phyloP scores from a whole-genome alignment of 768 basidiomycete species.

The Pleurotus citrinopileatus region DNA sequence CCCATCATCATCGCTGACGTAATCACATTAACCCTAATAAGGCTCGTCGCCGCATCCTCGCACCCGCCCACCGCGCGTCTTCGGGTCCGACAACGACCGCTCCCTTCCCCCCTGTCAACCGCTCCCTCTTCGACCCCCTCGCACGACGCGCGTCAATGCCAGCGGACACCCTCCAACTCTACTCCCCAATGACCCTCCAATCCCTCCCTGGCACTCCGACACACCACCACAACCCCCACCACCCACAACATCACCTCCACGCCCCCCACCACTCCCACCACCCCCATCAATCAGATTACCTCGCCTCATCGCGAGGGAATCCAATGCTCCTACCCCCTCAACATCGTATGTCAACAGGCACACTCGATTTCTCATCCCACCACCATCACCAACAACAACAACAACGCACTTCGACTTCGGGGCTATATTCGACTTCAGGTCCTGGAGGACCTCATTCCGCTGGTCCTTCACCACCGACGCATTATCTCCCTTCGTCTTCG shows the following conservation, averaged over 20 bases:
- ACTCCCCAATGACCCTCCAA: constrained; percentile 77
- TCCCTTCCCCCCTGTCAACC: constrained; percentile 59
- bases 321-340: constrained; percentile 40
- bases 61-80: constrained; percentile 75
- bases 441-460: constrained; percentile 41
- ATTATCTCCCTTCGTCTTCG: constrained; percentile 33
- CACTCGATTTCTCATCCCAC: constrained; percentile 28
- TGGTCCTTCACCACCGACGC: constrained; percentile 30
- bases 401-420: neutral
- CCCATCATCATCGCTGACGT: neutral
- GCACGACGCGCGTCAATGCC: constrained; percentile 67
- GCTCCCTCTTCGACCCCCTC: constrained; percentile 39
- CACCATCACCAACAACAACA: neutral
- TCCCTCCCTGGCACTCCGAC: constrained; percentile 41
- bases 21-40: constrained; percentile 20
- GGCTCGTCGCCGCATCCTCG: constrained; percentile 82
- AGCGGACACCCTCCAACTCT: constrained; percentile 69
- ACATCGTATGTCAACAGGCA: constrained; percentile 31
- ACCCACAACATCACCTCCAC: constrained; percentile 32
- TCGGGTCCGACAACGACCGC: constrained; percentile 76
- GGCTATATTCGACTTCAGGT: constrained; percentile 22
- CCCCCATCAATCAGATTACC: constrained; percentile 36
- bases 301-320: constrained; percentile 33
- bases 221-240: constrained; percentile 34
- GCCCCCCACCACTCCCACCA: constrained; percentile 30